These are phyloP conservation scores for Geopyxis carbonaria DNA, from an alignment of 495 filamentous ascomycete species.

Conservation along the genomic window DNA sequence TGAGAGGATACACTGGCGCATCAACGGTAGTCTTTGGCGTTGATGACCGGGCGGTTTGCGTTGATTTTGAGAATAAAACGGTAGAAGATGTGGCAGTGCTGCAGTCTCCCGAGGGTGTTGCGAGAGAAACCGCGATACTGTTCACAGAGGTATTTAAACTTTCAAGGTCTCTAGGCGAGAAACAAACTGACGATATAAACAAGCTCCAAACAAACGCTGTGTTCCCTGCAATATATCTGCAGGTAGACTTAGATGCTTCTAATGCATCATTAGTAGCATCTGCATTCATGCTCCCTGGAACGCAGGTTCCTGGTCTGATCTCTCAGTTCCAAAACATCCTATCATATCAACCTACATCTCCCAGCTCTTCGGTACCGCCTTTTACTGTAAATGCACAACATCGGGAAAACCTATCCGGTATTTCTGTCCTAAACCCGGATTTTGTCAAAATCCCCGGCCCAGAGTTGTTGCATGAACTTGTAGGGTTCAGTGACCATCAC, in stretches of 20 bases:
- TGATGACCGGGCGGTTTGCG: slow-evolving; percentile 25
- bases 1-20: slow-evolving; percentile 28
- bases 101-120: too few relatives aligned
- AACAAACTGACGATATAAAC: too few relatives aligned
- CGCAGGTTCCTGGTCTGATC: too few relatives aligned
- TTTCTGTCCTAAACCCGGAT: slow-evolving; percentile 47
- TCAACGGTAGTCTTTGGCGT: slow-evolving; percentile 27
- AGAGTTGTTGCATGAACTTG: slow-evolving; percentile 47
- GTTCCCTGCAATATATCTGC: too few relatives aligned
- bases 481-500: slow-evolving; percentile 20
- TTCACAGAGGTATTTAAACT: too few relatives aligned
- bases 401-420: slow-evolving; percentile 2
- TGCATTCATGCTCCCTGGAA: too few relatives aligned
- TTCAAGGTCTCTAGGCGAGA: too few relatives aligned
- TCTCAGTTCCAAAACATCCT: slow-evolving; percentile 13
- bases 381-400: slow-evolving; percentile 6
- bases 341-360: background rate
- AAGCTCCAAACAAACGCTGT: too few relatives aligned
- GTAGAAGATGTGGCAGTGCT: slow-evolving; percentile 16
- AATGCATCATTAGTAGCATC: too few relatives aligned
- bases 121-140: too few relatives aligned
- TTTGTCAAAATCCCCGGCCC: slow-evolving; percentile 42
- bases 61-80: slow-evolving; percentile 22
- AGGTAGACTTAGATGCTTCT: too few relatives aligned
- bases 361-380: slow-evolving; percentile 7